Base-by-base conservation (phyloP, 108 stramenopile genomes). In the Phaeodactylum tricornutum region DNA sequence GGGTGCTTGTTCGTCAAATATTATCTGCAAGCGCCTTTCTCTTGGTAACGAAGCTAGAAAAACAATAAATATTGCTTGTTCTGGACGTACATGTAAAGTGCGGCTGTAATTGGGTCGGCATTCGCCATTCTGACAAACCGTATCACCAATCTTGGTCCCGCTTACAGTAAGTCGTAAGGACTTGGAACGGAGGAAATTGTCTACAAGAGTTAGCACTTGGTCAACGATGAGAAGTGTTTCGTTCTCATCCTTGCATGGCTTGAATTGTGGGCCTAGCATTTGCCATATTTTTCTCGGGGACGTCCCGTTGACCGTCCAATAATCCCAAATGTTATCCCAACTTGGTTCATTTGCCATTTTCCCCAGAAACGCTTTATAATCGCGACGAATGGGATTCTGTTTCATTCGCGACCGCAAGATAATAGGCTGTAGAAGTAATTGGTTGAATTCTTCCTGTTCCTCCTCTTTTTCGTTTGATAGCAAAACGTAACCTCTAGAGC, bases 401-500 rank as follows among this genome's bases (percentile, higher is more conserved):
- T 50, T 43, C 62, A 67, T 62, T 31, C 64, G 72, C 14, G 77
- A 78, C 29, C 72, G 65, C 49, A 82, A 81, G 1, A 89, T 39
- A 11, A 84, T 46, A 0, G 87, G 84, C 36, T 30, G 15, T 23
- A 19, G 40, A 25, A 55, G 16, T 26, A 43, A 6, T 4, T 43
- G 48, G 4, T 8, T 5, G 3, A 34, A 29, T 40, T 25, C 25
- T 29, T 50, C 20, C 50, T 50, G 14, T 2, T 27, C 20, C 9
- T 43, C 21, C 14, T 59, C 19, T 35, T 29, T 27, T 1, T 29
- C 3, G 20, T 17, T n/a, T 6, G 15, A 16, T 9, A 42, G 38
- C 2, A 55, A 8, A n/a, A 39, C 39, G 20, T 26, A 98, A 6
- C 98, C 98, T 21, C 98, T 69, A 21, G 78, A 57, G 29, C 43